A percentile compares a stretch with the other conserved stretches of the same genome.
phyloP scores from a whole-genome alignment of 2,329 filamentous ascomycete species.

The Chalaropsis thielavioides region DNA sequence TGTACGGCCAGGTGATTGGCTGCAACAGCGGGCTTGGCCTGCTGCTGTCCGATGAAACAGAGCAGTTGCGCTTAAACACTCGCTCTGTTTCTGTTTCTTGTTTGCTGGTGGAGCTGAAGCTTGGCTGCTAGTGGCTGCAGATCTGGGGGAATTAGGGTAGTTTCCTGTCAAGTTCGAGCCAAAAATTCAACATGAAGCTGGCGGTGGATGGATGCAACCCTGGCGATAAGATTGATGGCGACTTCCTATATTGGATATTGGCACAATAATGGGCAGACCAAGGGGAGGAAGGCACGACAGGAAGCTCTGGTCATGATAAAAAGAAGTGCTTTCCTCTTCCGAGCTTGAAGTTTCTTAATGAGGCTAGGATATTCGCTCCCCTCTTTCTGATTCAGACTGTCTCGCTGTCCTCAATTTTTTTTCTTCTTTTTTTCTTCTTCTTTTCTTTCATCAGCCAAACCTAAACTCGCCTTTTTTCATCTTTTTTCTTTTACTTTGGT shows the following conservation, averaged over 20 bases:
- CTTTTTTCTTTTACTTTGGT: background rate
- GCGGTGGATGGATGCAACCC: background rate
- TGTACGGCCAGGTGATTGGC: background rate
- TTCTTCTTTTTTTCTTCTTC: background rate
- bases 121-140: background rate
- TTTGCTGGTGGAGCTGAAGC: background rate
- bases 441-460: background rate
- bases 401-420: background rate
- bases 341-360: background rate
- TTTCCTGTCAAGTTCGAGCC: background rate
- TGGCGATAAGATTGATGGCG: background rate
- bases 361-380: background rate
- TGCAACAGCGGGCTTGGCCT: background rate
- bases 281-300: background rate
- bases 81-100: background rate
- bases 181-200: background rate
- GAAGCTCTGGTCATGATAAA: conserved; percentile 3
- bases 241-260: background rate
- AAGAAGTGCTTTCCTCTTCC: background rate
- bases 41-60: background rate
- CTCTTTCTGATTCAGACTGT: background rate
- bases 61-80: background rate
- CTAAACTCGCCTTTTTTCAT: background rate
- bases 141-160: background rate
- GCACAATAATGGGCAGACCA: background rate